Evolutionary conservation across 257 asterid species (phyloP), one percentile per base, ranked within the genome.

Genomic region (Solanum lycopersicoides): DNA sequence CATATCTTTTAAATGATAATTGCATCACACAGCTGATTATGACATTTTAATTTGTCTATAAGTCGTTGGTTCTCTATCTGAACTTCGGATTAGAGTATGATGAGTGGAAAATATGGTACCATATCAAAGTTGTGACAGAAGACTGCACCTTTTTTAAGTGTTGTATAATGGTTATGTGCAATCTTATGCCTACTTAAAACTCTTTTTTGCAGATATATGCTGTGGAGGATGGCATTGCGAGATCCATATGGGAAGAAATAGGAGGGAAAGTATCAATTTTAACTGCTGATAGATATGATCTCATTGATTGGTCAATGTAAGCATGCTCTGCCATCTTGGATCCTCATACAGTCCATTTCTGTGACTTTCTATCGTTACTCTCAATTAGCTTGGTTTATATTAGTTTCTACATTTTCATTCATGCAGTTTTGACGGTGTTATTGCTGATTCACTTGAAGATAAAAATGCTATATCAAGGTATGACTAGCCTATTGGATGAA

Each of bases 271-370:
- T 97, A 86, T 94, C 94, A 85, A 89, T 93, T 89, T 90, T 97
- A 92, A 91, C 93, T 88, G 95, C 92, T n/a, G 98, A 93, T 90
- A 92, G 93, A 95, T 93, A 89, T 92, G 91, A 93, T 86, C 91
- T 86, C 87, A 91, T 94, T 91, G 99, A 97, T 92, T 97, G 99
- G 99, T 93, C 98, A 85, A 92, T 89, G 99, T 97, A 93, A 86
- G 96, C 89, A 60, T 80, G 45, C 90, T 89, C 91, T 89, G 87
- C 87, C 88, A 30, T 86, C 86, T 44, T 30, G 84, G 56, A n/a
- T 79, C 66, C 68, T 87, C 18, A 20, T 86, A 83, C 47, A 45
- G 25, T 85, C 35, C 83, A 85, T 50, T 42, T 53, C 59, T 47
- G 50, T 47, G n/a, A 45, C 34, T 71, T 82, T 50, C 69, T 50